A percentile compares a stretch with the other conserved stretches of the same genome.
Conservation (phyloP, 2,329 filamentous ascomycete genomes). For the Fusarium sp. region DNA sequence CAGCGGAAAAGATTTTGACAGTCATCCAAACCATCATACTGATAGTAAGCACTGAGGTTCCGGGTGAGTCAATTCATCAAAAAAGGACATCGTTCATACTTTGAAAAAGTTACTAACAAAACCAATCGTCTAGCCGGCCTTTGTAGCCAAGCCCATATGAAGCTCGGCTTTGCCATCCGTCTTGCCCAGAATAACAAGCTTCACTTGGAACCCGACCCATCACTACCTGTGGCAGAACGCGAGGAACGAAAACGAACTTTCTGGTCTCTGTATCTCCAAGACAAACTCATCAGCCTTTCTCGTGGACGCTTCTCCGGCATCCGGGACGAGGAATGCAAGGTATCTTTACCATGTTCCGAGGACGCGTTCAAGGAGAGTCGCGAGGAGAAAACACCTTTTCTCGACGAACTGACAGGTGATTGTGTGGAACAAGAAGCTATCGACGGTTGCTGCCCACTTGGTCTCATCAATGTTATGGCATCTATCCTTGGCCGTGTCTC, state of each 20-base stretch:
- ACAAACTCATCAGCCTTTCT: constrained; percentile 7
- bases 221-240: background rate
- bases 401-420: background rate
- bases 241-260: constrained; percentile 6
- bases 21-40: constrained; percentile 12
- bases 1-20: background rate
- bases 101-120: background rate
- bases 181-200: constrained; percentile 12
- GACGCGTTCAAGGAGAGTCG: background rate
- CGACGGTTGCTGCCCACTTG: background rate
- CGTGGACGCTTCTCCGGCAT: constrained; percentile 12
- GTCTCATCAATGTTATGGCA: background rate
- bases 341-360: background rate
- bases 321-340: constrained; percentile 6
- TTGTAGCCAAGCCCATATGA: constrained; percentile 19
- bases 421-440: constrained; percentile 4
- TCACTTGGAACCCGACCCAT: background rate
- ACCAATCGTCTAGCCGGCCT: background rate
- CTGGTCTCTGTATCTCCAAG: constrained; percentile 3
- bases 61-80: background rate
- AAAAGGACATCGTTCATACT: accelerated
- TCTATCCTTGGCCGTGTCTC: constrained; percentile 8
- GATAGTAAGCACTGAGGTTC: constrained; percentile 19
- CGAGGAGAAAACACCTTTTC: background rate
- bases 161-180: constrained; percentile 7